These are phyloP conservation scores for Halenospora varia DNA, from an alignment of 495 filamentous ascomycete genomes.

Conservation along the genomic window DNA sequence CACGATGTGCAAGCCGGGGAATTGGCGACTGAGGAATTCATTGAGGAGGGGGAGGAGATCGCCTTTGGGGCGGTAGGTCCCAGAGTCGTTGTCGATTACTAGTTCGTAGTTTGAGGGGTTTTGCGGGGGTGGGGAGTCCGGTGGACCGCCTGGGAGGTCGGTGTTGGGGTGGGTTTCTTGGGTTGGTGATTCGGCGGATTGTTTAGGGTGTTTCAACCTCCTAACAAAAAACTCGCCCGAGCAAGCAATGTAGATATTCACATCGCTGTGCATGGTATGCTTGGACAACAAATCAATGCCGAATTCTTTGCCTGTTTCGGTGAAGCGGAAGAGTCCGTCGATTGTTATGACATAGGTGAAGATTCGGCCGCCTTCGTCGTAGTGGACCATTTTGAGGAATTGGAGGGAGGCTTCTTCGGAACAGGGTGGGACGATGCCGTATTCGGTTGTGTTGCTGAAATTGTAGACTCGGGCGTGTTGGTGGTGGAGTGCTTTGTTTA, in stretches of 20 bases:
- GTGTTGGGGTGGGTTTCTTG: slow-evolving; percentile 21
- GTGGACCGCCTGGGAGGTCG: slow-evolving; percentile 24
- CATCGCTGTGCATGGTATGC: slow-evolving; percentile 93
- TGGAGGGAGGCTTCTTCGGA: slow-evolving; percentile 63
- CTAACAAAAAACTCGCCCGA: slow-evolving; percentile 92
- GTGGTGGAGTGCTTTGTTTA: slow-evolving; percentile 82
- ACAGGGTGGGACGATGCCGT: slow-evolving; percentile 49
- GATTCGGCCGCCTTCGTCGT: slow-evolving; percentile 76
- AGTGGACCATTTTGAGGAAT: slow-evolving; percentile 83
- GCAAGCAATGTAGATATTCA: slow-evolving; percentile 83
- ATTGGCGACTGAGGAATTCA: slow-evolving; percentile 61
- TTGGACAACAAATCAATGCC: slow-evolving; percentile 89
- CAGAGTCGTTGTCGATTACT: slow-evolving; percentile 91
- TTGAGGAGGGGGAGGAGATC: slow-evolving; percentile 65
- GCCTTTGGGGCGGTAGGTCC: slow-evolving; percentile 85
- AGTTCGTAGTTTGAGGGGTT: slow-evolving; percentile 65
- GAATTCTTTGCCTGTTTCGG: slow-evolving; percentile 91
- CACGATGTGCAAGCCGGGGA: slow-evolving; percentile 69
- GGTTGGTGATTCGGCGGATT: slow-evolving; percentile 34
- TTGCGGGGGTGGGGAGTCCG: slow-evolving; percentile 30
- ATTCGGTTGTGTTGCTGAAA: slow-evolving; percentile 67
- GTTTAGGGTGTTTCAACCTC: slow-evolving; percentile 32
- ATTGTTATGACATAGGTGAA: slow-evolving; percentile 92
- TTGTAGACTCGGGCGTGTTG: slow-evolving; percentile 89
- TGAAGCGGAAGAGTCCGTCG: slow-evolving; percentile 82